These are phyloP conservation scores for Millerozyma miso DNA, from an alignment of 805 yeast species.

Conservation along the genomic window DNA sequence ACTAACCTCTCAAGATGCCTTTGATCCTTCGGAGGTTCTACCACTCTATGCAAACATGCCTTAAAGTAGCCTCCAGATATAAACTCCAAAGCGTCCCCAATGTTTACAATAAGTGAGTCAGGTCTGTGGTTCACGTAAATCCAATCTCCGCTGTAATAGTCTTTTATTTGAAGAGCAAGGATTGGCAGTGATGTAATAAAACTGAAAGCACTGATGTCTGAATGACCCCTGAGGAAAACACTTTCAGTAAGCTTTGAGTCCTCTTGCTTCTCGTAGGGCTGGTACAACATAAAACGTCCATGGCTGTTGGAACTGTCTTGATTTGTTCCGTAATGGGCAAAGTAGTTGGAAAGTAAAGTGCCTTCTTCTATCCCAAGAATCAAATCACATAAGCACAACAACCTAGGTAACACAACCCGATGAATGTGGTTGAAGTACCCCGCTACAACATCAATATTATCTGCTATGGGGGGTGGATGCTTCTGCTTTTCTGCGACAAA, in stretches of 20 bases:
- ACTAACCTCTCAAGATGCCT: constrained; percentile 30
- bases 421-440: constrained; percentile 38
- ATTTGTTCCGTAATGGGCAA: constrained; percentile 33
- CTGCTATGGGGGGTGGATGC: constrained; percentile 39
- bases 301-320: constrained; percentile 20
- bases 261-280: constrained; percentile 20
- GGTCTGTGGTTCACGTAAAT: constrained; percentile 38
- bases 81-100: constrained; percentile 40
- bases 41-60: constrained; percentile 44
- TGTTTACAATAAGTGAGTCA: constrained; percentile 35
- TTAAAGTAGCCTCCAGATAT: constrained; percentile 45
- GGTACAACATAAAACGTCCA: constrained; percentile 26
- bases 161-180: constrained; percentile 36
- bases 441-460: constrained; percentile 37
- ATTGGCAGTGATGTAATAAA: constrained; percentile 41
- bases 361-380: constrained; percentile 48
- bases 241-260: constrained; percentile 28
- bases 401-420: constrained; percentile 29
- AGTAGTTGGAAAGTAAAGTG: constrained; percentile 31
- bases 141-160: constrained; percentile 34
- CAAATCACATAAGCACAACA: constrained; percentile 39
- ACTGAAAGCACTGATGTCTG: constrained; percentile 40
- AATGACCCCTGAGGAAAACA: constrained; percentile 46
- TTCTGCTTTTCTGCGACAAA: constrained; percentile 19
- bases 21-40: constrained; percentile 45